A percentile compares a stretch with the other conserved stretches of the same genome.
phyloP scores from a whole-genome alignment of 73 alveolate species.

The Breviolum minutum region DNA sequence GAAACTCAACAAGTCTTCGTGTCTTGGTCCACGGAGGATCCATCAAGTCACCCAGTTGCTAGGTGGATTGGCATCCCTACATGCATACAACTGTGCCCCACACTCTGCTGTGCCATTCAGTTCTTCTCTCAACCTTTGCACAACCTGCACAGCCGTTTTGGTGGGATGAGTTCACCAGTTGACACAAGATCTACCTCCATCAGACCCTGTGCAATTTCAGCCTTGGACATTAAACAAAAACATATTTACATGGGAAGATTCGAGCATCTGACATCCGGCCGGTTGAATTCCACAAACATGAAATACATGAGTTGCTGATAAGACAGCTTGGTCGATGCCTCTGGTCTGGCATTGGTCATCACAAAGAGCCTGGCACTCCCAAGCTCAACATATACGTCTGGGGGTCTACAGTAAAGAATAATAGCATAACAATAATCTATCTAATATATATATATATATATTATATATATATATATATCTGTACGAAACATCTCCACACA shows the following conservation, averaged over 20 bases:
- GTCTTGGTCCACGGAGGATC: neutral
- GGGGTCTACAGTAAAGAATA: neutral
- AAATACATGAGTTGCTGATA: neutral
- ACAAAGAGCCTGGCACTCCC: conserved; percentile 5
- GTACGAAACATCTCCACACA: neutral
- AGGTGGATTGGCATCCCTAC: neutral
- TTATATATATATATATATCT: neutral
- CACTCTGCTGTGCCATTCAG: conserved; percentile 1
- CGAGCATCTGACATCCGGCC: neutral
- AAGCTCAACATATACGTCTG: neutral
- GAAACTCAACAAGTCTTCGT: too few relatives aligned
- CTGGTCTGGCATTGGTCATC: conserved; percentile 25
- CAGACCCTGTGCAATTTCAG: too few relatives aligned
- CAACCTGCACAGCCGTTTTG: neutral
- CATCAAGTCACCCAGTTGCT: neutral
- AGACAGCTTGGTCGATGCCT: neutral
- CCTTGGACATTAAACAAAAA: too few relatives aligned
- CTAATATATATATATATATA: neutral
- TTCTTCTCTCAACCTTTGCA: neutral
- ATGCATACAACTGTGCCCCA: neutral
- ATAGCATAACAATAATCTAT: neutral
- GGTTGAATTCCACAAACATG: neutral
- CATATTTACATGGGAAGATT: neutral
- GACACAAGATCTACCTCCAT: too few relatives aligned
- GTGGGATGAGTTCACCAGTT: neutral